Percentiles rank a stretch among this genome's conserved stretches.
Conservation (phyloP, 2,329 filamentous ascomycete species). For the Pseudocercospora macadamiae region DNA sequence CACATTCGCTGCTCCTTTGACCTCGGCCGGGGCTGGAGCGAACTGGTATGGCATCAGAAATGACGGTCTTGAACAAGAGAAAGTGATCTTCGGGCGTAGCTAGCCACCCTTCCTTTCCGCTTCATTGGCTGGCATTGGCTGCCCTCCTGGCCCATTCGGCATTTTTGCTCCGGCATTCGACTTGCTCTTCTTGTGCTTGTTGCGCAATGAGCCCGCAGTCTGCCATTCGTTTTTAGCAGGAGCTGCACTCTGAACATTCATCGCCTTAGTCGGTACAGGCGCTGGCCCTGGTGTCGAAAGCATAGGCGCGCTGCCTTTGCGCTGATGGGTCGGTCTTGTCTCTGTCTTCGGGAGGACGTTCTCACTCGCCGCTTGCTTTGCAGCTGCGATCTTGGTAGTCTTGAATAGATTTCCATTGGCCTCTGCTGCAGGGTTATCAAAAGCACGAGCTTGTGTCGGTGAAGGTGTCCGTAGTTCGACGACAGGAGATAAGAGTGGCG, state of each 20-base stretch:
- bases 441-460: constrained; percentile 62
- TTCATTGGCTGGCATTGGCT: constrained; percentile 48
- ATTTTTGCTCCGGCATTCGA: constrained; percentile 24
- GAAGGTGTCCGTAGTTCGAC: constrained; percentile 74
- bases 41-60: background rate
- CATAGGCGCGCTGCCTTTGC: constrained; percentile 30
- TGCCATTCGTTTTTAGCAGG: constrained; percentile 33
- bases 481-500: constrained; percentile 67
- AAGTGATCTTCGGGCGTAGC: too few species aligned
- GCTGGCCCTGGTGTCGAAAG: constrained; percentile 14
- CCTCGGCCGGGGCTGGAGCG: too few species aligned
- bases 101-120: constrained; percentile 51
- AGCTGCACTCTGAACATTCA: constrained; percentile 5
- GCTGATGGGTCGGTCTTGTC: constrained; percentile 26
- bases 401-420: constrained; percentile 32
- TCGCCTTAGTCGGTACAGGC: constrained; percentile 5
- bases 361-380: constrained; percentile 31
- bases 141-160: constrained; percentile 32
- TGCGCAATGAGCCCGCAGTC: constrained; percentile 27
- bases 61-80: too few species aligned
- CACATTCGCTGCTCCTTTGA: too few species aligned
- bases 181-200: constrained; percentile 42
- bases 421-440: constrained; percentile 44
- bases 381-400: constrained; percentile 34
- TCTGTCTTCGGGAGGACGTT: constrained; percentile 22